Conservation (phyloP, 768 basidiomycete species). For the Brasilioporus rufonigricans region DNA sequence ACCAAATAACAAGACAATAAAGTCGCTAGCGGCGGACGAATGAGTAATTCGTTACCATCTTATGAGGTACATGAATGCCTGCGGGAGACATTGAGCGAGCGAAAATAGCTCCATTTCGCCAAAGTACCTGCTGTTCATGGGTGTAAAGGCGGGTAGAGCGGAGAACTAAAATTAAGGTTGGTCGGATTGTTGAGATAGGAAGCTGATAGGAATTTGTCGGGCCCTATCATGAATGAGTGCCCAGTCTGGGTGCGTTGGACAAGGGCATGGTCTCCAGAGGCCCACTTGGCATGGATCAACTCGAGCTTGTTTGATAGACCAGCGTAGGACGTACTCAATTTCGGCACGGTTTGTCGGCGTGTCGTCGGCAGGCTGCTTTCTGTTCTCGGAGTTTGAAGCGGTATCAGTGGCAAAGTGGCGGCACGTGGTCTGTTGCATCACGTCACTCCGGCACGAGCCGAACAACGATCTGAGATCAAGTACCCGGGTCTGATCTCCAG, state of each 20-base stretch:
- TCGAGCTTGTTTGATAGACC: neutral
- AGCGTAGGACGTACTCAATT: neutral
- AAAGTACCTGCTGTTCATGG: constrained; percentile 10
- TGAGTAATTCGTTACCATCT: constrained; percentile 29
- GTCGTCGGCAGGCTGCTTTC: constrained; percentile 8
- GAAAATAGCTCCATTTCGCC: constrained; percentile 27
- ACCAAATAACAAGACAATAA: constrained; percentile 9
- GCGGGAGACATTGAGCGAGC: constrained; percentile 2
- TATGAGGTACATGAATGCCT: constrained; percentile 24
- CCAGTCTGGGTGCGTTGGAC: too few relatives aligned
- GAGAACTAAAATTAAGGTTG: constrained; percentile 23
- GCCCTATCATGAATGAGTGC: neutral
- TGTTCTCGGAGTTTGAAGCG: constrained; percentile 11
- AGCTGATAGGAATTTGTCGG: constrained; percentile 16
- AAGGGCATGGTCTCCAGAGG: too few relatives aligned
- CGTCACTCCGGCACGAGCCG: constrained; percentile 25
- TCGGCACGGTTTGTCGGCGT: constrained; percentile 1
- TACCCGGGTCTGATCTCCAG: constrained; percentile 12
- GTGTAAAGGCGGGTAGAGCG: constrained; percentile 22
- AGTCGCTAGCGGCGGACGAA: constrained; percentile 4
- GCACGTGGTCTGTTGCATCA: constrained; percentile 20
- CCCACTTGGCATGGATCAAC: neutral
- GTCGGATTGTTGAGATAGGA: constrained; percentile 21
- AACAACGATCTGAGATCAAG: constrained; percentile 29
- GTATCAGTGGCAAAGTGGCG: neutral